phyloP scores from a whole-genome alignment of 768 basidiomycete species.

The Leucogyrophana mollusca region DNA sequence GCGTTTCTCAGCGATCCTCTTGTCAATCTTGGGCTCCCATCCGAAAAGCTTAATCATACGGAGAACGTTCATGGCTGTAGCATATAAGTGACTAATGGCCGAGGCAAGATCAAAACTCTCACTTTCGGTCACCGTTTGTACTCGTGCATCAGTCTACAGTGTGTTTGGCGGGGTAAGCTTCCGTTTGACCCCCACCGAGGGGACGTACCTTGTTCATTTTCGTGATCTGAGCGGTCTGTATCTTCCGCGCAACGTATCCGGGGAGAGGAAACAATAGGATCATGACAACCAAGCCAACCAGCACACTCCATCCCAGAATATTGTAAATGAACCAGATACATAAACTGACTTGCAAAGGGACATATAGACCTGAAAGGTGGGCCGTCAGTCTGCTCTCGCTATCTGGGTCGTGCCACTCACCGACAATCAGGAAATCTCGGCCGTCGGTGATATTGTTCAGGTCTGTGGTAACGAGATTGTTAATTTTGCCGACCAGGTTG shows the following conservation, averaged over 20 bases:
- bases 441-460: slow-evolving; percentile 14
- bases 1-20: slow-evolving; percentile 53
- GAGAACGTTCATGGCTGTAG: slow-evolving; percentile 50
- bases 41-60: slow-evolving; percentile 75
- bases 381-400: not conserved
- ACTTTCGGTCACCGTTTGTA: slow-evolving; percentile 64
- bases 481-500: slow-evolving; percentile 75
- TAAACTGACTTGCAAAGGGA: slow-evolving; percentile 17
- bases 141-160: slow-evolving; percentile 51
- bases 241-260: slow-evolving; percentile 48
- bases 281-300: slow-evolving; percentile 50
- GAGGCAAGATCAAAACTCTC: slow-evolving; percentile 17
- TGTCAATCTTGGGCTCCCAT: slow-evolving; percentile 57
- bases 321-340: slow-evolving; percentile 44
- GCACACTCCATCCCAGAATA: slow-evolving; percentile 42
- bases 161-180: not conserved
- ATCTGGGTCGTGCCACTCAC: not conserved
- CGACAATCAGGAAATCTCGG: slow-evolving; percentile 13
- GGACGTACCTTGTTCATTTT: slow-evolving; percentile 42
- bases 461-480: slow-evolving; percentile 65
- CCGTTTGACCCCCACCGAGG: not conserved
- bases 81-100: slow-evolving; percentile 2
- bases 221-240: slow-evolving; percentile 45
- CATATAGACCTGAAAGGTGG: slow-evolving; percentile 5
- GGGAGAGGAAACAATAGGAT: slow-evolving; percentile 57